Conservation (phyloP, 257 asterid genomes). For the Ajuga chamaepitys region DNA sequence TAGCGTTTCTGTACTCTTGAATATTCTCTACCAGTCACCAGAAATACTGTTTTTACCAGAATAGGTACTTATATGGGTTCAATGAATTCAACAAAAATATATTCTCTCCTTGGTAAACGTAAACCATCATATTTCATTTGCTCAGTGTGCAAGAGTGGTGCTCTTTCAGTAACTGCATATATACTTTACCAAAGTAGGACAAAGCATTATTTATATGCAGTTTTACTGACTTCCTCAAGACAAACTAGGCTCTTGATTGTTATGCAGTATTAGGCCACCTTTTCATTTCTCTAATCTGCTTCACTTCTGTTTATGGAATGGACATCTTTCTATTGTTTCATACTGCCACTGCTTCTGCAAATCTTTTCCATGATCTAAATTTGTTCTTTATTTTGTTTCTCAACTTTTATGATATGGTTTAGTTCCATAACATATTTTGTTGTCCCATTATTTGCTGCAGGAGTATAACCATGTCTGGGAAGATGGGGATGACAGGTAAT, state of each 20-base stretch:
- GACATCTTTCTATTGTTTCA: not conserved
- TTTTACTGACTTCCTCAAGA: not conserved
- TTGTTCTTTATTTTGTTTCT: slow-evolving; percentile 14
- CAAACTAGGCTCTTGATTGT: not conserved
- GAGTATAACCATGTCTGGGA: slow-evolving; percentile 85
- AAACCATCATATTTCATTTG: not conserved
- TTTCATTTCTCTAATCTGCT: not conserved
- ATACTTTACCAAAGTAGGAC: not conserved
- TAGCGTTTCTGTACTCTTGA: not conserved
- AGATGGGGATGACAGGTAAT: slow-evolving; percentile 83
- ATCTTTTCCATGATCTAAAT: not conserved
- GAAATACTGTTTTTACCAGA: not conserved
- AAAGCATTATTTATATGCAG: not conserved
- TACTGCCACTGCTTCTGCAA: not conserved
- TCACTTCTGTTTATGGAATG: not conserved
- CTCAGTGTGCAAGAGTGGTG: not conserved
- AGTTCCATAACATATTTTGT: slow-evolving; percentile 1
- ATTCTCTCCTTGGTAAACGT: not conserved
- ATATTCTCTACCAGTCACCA: not conserved
- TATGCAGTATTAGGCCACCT: not conserved
- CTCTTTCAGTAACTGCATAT: not conserved
- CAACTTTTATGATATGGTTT: not conserved
- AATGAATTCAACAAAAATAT: not conserved
- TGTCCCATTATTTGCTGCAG: slow-evolving; percentile 31
- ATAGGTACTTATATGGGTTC: not conserved